phyloP scores from a whole-genome alignment of 208 protist species.

The Trypanosomatidae sp. region DNA sequence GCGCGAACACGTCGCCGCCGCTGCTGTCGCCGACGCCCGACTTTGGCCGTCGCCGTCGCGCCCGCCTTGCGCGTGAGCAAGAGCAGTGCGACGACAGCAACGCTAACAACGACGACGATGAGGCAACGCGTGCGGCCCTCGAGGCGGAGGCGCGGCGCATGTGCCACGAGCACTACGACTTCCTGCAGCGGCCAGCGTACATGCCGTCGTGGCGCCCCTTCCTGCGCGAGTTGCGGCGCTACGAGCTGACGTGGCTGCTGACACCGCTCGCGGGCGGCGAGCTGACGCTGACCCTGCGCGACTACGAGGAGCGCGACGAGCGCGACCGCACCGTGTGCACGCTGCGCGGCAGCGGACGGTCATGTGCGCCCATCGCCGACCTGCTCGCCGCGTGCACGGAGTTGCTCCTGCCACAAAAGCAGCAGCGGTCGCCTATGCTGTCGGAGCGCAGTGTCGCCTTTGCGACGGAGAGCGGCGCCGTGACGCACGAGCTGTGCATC shows the following conservation, averaged over 20 bases:
- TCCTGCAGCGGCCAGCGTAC: constrained; percentile 47
- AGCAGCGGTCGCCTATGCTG: no score
- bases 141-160: no score
- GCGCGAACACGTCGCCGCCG: no score
- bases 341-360: constrained; percentile 14
- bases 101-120: no score
- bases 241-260: constrained; percentile 56
- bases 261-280: constrained; percentile 20
- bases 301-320: constrained; percentile 31
- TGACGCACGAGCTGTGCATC: no score
- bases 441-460: no score
- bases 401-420: no score
- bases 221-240: constrained; percentile 30
- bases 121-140: no score
- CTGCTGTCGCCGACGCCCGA: constrained; percentile 14
- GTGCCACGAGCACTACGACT: constrained; percentile 61
- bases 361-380: constrained; percentile 40
- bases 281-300: constrained; percentile 30
- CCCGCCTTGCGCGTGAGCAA: constrained; percentile 17
- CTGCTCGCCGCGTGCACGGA: constrained; percentile 68
- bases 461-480: no score
- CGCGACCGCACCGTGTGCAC: constrained; percentile 34
- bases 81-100: no score
- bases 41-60: constrained; percentile 10
- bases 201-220: constrained; percentile 57